Conservation (phyloP, 371 early-diverging fungal genomes). For the Mortierella sp. region DNA sequence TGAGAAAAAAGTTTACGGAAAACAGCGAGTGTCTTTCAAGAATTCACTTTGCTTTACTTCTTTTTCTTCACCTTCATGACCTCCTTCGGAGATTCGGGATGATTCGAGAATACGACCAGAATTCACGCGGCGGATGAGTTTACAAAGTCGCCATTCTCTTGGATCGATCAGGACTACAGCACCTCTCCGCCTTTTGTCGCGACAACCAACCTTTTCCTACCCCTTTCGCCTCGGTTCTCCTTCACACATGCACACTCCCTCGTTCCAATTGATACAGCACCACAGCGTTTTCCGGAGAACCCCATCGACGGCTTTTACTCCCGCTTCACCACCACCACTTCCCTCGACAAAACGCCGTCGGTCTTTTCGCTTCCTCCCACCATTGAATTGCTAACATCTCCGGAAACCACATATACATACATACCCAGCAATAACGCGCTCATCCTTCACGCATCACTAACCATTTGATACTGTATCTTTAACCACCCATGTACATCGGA, state of each 20-base stretch:
- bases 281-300: background rate
- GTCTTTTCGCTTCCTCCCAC: background rate
- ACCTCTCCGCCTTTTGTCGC: background rate
- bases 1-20: background rate
- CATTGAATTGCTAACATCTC: background rate
- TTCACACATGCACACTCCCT: too few relatives aligned
- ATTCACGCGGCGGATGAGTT: slow-evolving; percentile 3
- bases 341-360: background rate
- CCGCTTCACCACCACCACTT: background rate
- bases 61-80: background rate
- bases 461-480: background rate
- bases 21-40: background rate
- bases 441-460: background rate
- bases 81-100: background rate
- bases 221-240: background rate
- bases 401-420: background rate
- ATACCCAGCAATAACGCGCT: background rate
- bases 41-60: background rate
- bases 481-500: background rate
- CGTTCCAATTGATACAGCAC: background rate
- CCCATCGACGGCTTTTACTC: background rate
- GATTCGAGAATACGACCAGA: background rate
- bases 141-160: background rate
- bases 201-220: background rate
- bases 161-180: background rate